Percentiles rank a stretch among this genome's conserved stretches.
Conservation (phyloP, 2,329 filamentous ascomycete species). For the Aureobasidium sp. region DNA sequence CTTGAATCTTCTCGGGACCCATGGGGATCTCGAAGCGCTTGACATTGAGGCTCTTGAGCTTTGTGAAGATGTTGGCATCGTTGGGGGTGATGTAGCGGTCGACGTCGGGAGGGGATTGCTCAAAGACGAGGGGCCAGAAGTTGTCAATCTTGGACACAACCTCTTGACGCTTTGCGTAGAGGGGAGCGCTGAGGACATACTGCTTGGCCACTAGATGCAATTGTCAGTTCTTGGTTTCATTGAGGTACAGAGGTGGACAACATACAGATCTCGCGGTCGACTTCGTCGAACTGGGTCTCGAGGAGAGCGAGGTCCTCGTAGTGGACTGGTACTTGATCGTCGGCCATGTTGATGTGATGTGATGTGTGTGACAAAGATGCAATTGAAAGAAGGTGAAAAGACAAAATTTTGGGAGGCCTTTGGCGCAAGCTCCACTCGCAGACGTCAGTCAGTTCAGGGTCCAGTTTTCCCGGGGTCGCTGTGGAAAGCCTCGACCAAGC, state of each 20-base stretch:
- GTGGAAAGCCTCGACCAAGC: neutral
- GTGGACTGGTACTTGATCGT: slow-evolving; percentile 35
- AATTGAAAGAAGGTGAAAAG: neutral
- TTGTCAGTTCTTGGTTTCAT: slow-evolving; percentile 16
- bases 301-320: slow-evolving; percentile 75
- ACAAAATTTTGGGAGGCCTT: slow-evolving; percentile 4
- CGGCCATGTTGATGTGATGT: slow-evolving; percentile 4
- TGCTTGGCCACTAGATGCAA: slow-evolving; percentile 60
- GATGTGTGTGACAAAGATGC: neutral
- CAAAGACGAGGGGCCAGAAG: slow-evolving; percentile 94
- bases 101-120: slow-evolving; percentile 77
- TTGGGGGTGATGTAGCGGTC: slow-evolving; percentile 80
- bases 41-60: slow-evolving; percentile 63
- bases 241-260: slow-evolving; percentile 22
- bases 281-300: slow-evolving; percentile 77
- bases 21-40: slow-evolving; percentile 70
- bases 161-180: slow-evolving; percentile 70
- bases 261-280: slow-evolving; percentile 76
- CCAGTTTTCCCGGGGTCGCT: neutral
- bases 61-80: slow-evolving; percentile 67
- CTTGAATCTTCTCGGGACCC: slow-evolving; percentile 26
- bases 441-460: slow-evolving; percentile 9
- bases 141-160: slow-evolving; percentile 66
- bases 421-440: neutral
- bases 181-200: slow-evolving; percentile 57